Conservation (phyloP, 2,329 filamentous ascomycete species). For the Lasiodiplodia hormozganensis region DNA sequence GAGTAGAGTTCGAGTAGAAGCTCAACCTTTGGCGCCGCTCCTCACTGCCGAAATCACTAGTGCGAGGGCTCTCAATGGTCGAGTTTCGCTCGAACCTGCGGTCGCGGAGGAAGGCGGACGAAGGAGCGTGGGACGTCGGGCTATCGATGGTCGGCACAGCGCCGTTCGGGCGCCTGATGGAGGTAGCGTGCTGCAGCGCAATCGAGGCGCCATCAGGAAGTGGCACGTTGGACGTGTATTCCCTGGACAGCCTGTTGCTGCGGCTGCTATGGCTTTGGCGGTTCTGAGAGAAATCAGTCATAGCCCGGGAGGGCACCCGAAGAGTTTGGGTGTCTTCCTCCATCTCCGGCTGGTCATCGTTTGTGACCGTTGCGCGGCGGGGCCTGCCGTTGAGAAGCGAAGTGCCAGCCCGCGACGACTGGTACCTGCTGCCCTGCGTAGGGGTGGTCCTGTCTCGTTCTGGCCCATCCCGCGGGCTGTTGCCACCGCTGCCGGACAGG, state of each 20-base stretch:
- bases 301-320: constrained; percentile 56
- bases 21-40: constrained; percentile 26
- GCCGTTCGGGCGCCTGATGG: constrained; percentile 22
- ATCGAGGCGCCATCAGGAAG: constrained; percentile 43
- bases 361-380: constrained; percentile 28
- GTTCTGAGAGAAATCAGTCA: constrained; percentile 52
- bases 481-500: constrained; percentile 33
- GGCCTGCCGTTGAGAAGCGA: constrained; percentile 15
- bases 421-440: constrained; percentile 19
- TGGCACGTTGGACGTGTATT: constrained; percentile 47
- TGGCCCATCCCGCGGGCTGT: constrained; percentile 40
- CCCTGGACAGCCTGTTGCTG: constrained; percentile 38
- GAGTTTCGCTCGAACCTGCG: constrained; percentile 25
- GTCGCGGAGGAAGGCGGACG: constrained; percentile 23
- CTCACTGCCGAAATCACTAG: constrained; percentile 13
- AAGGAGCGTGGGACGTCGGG: background rate
- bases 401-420: constrained; percentile 3
- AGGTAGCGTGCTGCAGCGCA: constrained; percentile 34
- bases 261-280: constrained; percentile 28
- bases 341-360: constrained; percentile 36
- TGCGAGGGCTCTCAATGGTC: constrained; percentile 8
- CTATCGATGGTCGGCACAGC: constrained; percentile 12
- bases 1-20: constrained; percentile 21
- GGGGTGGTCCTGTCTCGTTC: constrained; percentile 28
- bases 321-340: constrained; percentile 49